phyloP scores from a whole-genome alignment of 2,329 filamentous ascomycete species.

The Aureobasidium leucospermi region DNA sequence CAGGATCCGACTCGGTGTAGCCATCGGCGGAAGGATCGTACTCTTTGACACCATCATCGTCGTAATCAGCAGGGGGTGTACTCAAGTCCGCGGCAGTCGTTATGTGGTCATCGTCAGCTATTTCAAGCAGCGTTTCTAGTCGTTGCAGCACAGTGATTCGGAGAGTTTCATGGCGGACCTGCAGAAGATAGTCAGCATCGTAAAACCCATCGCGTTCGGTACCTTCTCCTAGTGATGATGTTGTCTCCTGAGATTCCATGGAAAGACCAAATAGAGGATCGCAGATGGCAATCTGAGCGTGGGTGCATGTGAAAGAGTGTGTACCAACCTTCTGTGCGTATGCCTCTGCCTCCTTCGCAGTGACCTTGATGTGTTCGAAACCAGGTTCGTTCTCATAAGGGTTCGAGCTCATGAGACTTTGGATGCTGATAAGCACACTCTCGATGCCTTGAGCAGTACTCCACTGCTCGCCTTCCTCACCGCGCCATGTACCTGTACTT shows the following conservation, averaged over 20 bases:
- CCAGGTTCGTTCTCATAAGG: constrained; percentile 96
- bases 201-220: too few species aligned
- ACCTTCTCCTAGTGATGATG: too few species aligned
- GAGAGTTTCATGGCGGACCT: constrained; percentile 88
- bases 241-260: too few species aligned
- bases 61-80: constrained; percentile 44
- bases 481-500: constrained; percentile 64
- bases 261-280: neutral
- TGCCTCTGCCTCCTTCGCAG: neutral
- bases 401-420: constrained; percentile 88
- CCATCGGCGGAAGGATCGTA: constrained; percentile 29
- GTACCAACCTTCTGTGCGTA: constrained; percentile 14
- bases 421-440: constrained; percentile 89
- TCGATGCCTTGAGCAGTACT: constrained; percentile 92
- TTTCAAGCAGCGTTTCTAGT: constrained; percentile 68
- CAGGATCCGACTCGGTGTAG: constrained; percentile 31
- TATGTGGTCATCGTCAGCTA: constrained; percentile 34
- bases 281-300: too few species aligned
- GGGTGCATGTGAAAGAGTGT: neutral
- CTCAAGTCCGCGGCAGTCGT: constrained; percentile 24
- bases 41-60: constrained; percentile 24
- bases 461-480: constrained; percentile 88
- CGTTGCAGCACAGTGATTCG: constrained; percentile 80
- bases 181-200: constrained; percentile 13
- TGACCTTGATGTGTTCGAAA: constrained; percentile 63